Evolutionary conservation across 202 grass and related monocot genomes (phyloP).

Genomic region (Setaria viridis): DNA sequence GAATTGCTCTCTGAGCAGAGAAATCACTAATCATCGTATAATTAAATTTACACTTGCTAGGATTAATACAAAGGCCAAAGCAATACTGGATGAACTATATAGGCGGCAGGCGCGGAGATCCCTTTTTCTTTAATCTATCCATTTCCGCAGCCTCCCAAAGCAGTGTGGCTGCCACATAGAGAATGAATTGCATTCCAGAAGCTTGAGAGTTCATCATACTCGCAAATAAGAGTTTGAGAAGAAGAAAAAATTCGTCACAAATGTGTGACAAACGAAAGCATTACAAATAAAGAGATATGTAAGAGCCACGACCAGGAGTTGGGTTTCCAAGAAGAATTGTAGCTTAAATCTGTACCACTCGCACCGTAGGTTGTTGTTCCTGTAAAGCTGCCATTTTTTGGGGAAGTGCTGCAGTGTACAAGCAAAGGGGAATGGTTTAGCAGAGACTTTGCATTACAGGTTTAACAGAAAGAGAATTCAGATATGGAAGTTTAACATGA

Average conservation of each 20-base stretch:
- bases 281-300: conserved; percentile 35
- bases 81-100: not conserved
- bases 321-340: conserved; percentile 33
- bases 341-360: conserved; percentile 41
- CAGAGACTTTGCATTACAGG: not conserved
- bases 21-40: not conserved
- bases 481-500: not conserved
- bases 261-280: conserved; percentile 3
- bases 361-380: conserved; percentile 59
- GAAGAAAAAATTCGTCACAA: not conserved
- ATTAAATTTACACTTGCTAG: conserved; percentile 14
- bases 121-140: too few species aligned
- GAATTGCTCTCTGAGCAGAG: not conserved
- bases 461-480: not conserved
- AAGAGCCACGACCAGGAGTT: conserved; percentile 41
- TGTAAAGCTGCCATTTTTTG: conserved; percentile 76
- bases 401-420: conserved; percentile 56
- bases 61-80: not conserved
- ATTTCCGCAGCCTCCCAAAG: not conserved
- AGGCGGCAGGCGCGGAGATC: not conserved
- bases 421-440: conserved; percentile 18
- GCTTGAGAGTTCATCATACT: conserved; percentile 16
- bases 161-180: conserved; percentile 4
- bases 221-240: not conserved
- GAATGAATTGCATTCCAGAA: conserved; percentile 15